These are phyloP conservation scores for Blastomyces emzantsi DNA, from an alignment of 2,329 filamentous ascomycete genomes.

Conservation along the genomic window DNA sequence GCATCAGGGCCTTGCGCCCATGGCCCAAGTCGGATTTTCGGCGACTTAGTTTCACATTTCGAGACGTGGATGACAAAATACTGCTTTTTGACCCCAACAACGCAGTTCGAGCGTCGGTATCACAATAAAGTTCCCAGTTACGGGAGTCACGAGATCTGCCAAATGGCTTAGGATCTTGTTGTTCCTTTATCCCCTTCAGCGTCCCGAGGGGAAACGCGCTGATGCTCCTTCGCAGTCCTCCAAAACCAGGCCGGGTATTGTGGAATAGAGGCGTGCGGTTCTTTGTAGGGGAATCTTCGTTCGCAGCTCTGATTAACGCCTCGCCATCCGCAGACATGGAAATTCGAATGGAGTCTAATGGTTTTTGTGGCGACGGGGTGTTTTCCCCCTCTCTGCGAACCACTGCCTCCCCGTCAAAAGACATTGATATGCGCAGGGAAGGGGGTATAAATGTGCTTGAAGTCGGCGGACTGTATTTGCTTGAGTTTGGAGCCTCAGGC, in stretches of 20 bases:
- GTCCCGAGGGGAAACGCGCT: constrained; percentile 56
- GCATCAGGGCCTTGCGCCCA: constrained; percentile 31
- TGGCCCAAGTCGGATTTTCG: constrained; percentile 53
- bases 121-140: constrained; percentile 85
- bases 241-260: constrained; percentile 40
- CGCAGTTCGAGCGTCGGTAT: constrained; percentile 68
- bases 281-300: constrained; percentile 57
- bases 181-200: constrained; percentile 41
- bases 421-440: constrained; percentile 34
- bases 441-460: constrained; percentile 20
- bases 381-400: constrained; percentile 32
- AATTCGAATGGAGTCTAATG: constrained; percentile 54
- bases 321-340: constrained; percentile 83
- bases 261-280: constrained; percentile 42
- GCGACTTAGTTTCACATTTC: constrained; percentile 56
- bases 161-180: constrained; percentile 42
- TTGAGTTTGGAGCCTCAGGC: constrained; percentile 9
- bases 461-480: constrained; percentile 4
- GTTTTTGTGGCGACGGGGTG: constrained; percentile 34
- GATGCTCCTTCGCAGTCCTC: constrained; percentile 58
- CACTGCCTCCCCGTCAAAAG: constrained; percentile 34
- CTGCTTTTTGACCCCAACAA: constrained; percentile 72
- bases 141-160: constrained; percentile 79
- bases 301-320: constrained; percentile 67
- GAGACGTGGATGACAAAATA: constrained; percentile 58